Conservation (phyloP, 148 eudicot genomes). For the Limonium bicolor region DNA sequence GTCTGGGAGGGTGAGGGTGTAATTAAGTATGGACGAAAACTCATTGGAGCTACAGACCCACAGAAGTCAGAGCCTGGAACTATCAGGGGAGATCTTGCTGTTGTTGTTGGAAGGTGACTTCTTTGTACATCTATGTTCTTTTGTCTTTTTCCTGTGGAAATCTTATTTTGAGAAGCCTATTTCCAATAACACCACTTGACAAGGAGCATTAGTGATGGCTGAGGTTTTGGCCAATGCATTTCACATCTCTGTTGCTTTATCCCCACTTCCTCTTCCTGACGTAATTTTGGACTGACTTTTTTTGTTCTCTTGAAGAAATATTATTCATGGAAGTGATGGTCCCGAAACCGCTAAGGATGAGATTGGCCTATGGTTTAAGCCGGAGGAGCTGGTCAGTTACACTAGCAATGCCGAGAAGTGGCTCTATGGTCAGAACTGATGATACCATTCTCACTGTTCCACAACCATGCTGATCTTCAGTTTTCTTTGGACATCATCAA, state of each 20-base stretch:
- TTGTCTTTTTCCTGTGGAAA: neutral
- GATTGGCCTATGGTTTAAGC: constrained; percentile 83
- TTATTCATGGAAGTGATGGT: constrained; percentile 96
- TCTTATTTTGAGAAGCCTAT: too few species aligned
- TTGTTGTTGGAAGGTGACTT: constrained; percentile 81
- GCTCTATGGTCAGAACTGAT: constrained; percentile 70
- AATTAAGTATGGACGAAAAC: constrained; percentile 81
- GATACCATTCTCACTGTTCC: neutral
- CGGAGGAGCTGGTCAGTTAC: constrained; percentile 80
- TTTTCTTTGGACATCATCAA: too few species aligned
- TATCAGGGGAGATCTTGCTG: constrained; percentile 95
- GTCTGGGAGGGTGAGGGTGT: constrained; percentile 99
- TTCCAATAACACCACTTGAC: too few species aligned
- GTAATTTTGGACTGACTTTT: neutral
- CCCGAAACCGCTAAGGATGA: constrained; percentile 97
- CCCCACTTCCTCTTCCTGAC: too few species aligned
- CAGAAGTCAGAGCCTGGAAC: constrained; percentile 99
- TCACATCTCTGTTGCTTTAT: too few species aligned
- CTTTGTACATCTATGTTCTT: constrained; percentile 1
- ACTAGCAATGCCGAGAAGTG: constrained; percentile 77
- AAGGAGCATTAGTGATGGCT: too few species aligned
- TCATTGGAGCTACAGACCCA: constrained; percentile 97
- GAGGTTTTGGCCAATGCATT: too few species aligned
- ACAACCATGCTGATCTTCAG: too few species aligned
- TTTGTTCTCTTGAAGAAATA: constrained; percentile 34